These are phyloP conservation scores for Epicoccum sorghinum DNA, from an alignment of 2,329 filamentous ascomycete species.

Conservation along the genomic window DNA sequence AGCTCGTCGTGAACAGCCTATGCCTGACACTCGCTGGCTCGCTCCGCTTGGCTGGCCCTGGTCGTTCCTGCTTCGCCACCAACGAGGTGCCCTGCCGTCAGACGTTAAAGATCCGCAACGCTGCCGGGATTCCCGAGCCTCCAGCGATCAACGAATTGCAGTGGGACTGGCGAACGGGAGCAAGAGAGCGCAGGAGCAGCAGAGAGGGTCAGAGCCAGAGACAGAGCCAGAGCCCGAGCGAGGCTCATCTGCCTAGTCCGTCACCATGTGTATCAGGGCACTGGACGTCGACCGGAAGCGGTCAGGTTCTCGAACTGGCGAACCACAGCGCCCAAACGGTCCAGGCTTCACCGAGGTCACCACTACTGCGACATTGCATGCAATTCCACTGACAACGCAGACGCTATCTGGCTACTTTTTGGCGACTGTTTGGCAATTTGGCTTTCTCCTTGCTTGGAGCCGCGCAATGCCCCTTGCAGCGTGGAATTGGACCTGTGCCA, in stretches of 20 bases:
- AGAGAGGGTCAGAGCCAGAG: not conserved
- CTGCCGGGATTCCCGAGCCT: conserved; percentile 24
- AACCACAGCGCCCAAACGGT: conserved; percentile 9
- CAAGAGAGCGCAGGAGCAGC: conserved; percentile 4
- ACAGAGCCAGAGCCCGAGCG: not conserved
- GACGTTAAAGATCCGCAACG: conserved; percentile 15
- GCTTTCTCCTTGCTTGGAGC: conserved; percentile 8
- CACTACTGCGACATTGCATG: conserved; percentile 10
- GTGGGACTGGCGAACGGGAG: not conserved
- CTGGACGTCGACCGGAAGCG: conserved; percentile 6
- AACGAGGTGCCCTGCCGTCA: conserved; percentile 13
- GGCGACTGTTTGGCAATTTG: not conserved
- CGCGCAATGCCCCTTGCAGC: conserved; percentile 11
- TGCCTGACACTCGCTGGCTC: conserved; percentile 27
- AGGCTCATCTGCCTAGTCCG: conserved; percentile 4
- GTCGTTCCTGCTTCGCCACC: conserved; percentile 26
- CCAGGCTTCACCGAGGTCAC: conserved; percentile 19
- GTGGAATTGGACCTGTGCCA: conserved; percentile 8
- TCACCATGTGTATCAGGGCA: conserved; percentile 8
- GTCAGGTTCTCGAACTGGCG: conserved; percentile 1
- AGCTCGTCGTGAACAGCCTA: conserved; percentile 12
- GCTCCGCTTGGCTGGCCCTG: conserved; percentile 18
- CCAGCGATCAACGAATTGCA: conserved; percentile 8
- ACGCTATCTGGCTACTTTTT: not conserved
- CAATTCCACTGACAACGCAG: conserved; percentile 19